Evolutionary conservation across 306 rosid species (phyloP).

Genomic region (Cucurbita maxima): DNA sequence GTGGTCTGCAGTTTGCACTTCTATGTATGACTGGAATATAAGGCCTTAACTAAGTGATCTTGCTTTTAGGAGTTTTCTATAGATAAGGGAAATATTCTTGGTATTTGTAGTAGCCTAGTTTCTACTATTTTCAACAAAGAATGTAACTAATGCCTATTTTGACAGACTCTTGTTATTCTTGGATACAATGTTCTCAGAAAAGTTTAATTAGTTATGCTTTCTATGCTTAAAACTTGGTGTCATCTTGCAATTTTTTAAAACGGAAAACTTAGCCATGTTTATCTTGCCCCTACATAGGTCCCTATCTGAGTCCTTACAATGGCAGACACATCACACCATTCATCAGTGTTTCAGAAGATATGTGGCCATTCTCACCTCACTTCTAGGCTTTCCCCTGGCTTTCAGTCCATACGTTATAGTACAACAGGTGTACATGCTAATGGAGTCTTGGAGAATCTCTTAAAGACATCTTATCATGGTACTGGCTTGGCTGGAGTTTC

Average conservation of each 20-base stretch:
- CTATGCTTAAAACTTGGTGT: neutral
- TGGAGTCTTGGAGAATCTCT: slow-evolving; percentile 27
- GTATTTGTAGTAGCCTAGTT: neutral
- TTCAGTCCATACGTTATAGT: slow-evolving; percentile 18
- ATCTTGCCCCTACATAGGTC: slow-evolving; percentile 26
- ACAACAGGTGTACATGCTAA: slow-evolving; percentile 11
- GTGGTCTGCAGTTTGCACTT: neutral
- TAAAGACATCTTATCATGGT: slow-evolving; percentile 14
- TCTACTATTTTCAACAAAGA: neutral
- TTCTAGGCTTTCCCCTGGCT: slow-evolving; percentile 45
- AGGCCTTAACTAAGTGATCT: neutral
- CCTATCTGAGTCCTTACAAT: slow-evolving; percentile 26
- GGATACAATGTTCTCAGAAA: neutral
- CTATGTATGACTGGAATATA: neutral
- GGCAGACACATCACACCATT: slow-evolving; percentile 53
- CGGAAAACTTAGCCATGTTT: neutral
- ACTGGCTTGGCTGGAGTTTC: slow-evolving; percentile 30
- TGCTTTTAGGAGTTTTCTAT: neutral
- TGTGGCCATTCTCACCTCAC: slow-evolving; percentile 47
- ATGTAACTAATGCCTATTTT: neutral
- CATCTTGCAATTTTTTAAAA: neutral
- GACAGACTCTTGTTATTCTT: neutral
- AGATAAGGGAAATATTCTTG: neutral
- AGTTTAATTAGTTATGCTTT: neutral
- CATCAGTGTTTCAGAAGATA: slow-evolving; percentile 59